A percentile compares a stretch with the other conserved stretches of the same genome.
Evolutionary conservation across 495 filamentous ascomycete genomes (phyloP).

Genomic region (Neurospora sp.): DNA sequence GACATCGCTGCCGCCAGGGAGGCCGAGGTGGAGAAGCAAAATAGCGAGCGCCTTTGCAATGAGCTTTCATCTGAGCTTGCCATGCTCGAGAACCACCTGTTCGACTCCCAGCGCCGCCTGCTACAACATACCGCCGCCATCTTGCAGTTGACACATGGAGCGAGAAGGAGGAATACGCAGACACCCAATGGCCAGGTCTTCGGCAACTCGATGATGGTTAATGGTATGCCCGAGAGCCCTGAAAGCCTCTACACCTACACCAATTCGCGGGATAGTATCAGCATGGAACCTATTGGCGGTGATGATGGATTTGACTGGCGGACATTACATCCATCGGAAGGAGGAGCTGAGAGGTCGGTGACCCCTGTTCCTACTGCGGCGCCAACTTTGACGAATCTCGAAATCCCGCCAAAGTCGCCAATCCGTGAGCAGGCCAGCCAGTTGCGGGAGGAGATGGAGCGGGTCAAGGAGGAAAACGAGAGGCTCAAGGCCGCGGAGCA

Average conservation of each 20-base stretch:
- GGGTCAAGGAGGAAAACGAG: constrained; percentile 29
- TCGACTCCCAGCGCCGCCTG: constrained; percentile 60
- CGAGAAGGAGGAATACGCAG: constrained; percentile 28
- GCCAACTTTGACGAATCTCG: constrained; percentile 13
- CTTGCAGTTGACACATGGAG: constrained; percentile 69
- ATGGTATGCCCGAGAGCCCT: constrained; percentile 53
- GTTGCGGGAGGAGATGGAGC: constrained; percentile 29
- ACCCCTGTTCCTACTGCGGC: constrained; percentile 1
- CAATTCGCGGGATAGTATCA: constrained; percentile 42
- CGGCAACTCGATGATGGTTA: constrained; percentile 19
- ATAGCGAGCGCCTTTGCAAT: constrained; percentile 73
- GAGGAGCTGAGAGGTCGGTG: constrained; percentile 51
- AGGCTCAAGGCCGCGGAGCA: constrained; percentile 4
- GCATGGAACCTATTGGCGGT: constrained; percentile 34
- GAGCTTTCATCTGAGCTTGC: constrained; percentile 73
- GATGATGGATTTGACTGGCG: constrained; percentile 53
- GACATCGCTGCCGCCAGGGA: constrained; percentile 34
- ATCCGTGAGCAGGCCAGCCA: constrained; percentile 34
- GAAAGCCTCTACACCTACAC: constrained; percentile 56
- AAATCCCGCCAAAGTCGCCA: constrained; percentile 37
- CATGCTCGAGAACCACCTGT: constrained; percentile 59
- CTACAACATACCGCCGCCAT: constrained; percentile 90
- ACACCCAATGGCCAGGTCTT: constrained; percentile 12
- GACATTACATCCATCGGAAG: neutral
- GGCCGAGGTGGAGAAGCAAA: constrained; percentile 63